Evolutionary conservation across 2,329 filamentous ascomycete genomes (phyloP), one percentile per base, ranked within the genome.

Genomic region (Fonsecaea pedrosoi): DNA sequence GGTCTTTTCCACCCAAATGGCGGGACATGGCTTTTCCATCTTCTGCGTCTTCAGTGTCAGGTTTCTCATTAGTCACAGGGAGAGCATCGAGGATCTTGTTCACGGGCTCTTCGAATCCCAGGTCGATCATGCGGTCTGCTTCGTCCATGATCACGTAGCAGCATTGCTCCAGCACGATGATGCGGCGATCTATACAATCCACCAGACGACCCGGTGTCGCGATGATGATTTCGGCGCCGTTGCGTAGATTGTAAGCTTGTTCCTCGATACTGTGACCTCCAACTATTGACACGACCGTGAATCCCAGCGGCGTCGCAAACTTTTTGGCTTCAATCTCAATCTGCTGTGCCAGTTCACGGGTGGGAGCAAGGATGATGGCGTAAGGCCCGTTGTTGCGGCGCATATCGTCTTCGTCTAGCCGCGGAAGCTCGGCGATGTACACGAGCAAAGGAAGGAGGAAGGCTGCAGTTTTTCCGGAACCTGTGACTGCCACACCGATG

Each of bases 71-170:
- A 58, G 86, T 85, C 7, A 97, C 92, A 0, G 95, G 95, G 1
- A 99, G 86, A 1, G 95, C 94, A 73, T 97, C 93, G 54, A 99
- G 88, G 73, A 99, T 99, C 80, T 96, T 96, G 80, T 97, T 98
- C 66, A 99, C 92, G 0, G 93, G 92, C 75, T 98, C 95, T 80
- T 99, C 95, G 77, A 99, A 99, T 54, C 95, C 95, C 68, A 98
- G 88, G 77, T 99, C 95, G 71, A 99, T 96, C 95, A 99, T 99
- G 63, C 94, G 91, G 81, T 99, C 95, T 42, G 95, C 95, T 85
- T 99, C 95, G 78, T 99, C 95, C 94, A 99, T 97, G 80, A 99
- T 97, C 64, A 98, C 87, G 80, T 98, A 98, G 81, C 94, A 97
- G 79, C 95, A 98, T 80, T 98, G 95, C n/a, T 89, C 89, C 56